phyloP scores from a whole-genome alignment of 441 rosid species.

The Gossypium schwendimanii region DNA sequence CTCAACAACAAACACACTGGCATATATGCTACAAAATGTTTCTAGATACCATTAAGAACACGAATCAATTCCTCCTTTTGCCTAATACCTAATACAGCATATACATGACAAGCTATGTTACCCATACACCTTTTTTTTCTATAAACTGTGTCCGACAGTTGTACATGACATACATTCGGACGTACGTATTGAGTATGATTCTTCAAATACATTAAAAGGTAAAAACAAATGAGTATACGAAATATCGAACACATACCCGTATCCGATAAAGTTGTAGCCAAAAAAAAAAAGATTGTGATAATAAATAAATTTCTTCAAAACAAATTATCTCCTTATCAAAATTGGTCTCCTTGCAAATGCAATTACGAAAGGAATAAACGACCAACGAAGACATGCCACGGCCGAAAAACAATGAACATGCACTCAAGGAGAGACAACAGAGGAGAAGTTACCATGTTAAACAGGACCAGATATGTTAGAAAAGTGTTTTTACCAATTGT shows the following conservation, averaged over 20 bases:
- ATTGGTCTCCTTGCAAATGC: conserved; percentile 25
- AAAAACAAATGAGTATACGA: background rate
- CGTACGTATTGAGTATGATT: background rate
- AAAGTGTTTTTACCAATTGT: conserved; percentile 53
- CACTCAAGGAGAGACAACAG: background rate
- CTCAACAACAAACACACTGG: background rate
- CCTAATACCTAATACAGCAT: conserved; percentile 12
- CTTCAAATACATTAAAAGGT: background rate
- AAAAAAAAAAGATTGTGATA: background rate
- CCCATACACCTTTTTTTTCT: conserved; percentile 14
- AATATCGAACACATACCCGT: background rate
- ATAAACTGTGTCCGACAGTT: conserved; percentile 26
- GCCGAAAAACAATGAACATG: background rate
- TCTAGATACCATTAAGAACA: background rate
- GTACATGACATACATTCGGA: background rate
- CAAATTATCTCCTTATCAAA: conserved; percentile 24
- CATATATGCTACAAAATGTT: background rate
- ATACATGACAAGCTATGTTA: conserved; percentile 5
- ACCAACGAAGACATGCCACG: background rate
- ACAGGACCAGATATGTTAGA: background rate
- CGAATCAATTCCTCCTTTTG: background rate
- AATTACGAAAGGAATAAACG: background rate
- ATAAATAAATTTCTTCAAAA: background rate
- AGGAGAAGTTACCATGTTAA: background rate
- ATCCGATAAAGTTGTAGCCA: background rate